A percentile compares a stretch with the other conserved stretches of the same genome.
phyloP scores from a whole-genome alignment of 768 basidiomycete genomes.

The Phlebiopsis flavidoalba region DNA sequence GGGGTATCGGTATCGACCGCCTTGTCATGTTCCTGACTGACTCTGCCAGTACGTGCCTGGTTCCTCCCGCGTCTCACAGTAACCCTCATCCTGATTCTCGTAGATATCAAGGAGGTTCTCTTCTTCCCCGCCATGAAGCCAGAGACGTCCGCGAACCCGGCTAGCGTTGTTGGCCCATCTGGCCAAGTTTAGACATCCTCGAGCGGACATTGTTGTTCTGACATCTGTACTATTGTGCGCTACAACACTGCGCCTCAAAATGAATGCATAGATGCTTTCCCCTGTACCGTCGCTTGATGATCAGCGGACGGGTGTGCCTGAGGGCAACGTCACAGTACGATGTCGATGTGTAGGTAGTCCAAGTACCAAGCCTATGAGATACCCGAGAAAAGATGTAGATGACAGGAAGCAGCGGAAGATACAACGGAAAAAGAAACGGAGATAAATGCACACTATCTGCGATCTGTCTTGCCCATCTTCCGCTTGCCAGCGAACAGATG shows the following conservation, averaged over 20 bases:
- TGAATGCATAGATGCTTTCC: not conserved
- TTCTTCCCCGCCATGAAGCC: constrained; percentile 99
- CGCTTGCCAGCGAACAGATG: constrained; percentile 85
- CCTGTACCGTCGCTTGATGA: not conserved
- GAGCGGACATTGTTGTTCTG: not conserved
- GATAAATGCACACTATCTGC: constrained; percentile 41
- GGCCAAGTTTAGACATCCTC: constrained; percentile 22
- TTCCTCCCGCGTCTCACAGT: constrained; percentile 6
- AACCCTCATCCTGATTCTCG: not conserved
- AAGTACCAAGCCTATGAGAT: not conserved
- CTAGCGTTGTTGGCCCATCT: constrained; percentile 27
- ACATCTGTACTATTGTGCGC: not conserved
- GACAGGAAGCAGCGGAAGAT: not conserved
- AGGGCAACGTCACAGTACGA: not conserved
- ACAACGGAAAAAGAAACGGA: not conserved
- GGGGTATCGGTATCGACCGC: constrained; percentile 94
- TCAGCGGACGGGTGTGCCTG: not conserved
- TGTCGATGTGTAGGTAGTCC: not conserved
- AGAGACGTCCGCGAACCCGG: constrained; percentile 38
- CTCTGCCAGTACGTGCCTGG: constrained; percentile 67
- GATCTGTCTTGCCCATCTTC: constrained; percentile 76
- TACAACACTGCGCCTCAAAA: not conserved
- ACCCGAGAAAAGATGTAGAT: not conserved
- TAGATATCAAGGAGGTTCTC: constrained; percentile 95
- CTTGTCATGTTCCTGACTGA: constrained; percentile 99